These are phyloP conservation scores for Plenodomus tracheiphilus DNA, from an alignment of 2,329 filamentous ascomycete species.

Conservation along the genomic window DNA sequence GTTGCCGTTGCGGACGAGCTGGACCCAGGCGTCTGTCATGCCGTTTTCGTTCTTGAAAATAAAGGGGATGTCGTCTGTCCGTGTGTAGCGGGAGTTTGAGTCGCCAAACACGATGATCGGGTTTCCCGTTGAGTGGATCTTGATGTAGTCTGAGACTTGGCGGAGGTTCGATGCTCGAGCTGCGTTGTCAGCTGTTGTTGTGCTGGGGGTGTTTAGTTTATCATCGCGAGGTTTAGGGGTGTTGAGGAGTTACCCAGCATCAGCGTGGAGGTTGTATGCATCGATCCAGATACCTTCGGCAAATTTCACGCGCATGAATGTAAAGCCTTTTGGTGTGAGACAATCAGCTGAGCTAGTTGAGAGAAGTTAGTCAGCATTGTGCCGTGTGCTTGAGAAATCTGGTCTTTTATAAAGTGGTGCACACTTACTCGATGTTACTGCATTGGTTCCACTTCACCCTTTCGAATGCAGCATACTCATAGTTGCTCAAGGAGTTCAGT, in stretches of 20 bases:
- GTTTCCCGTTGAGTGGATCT: slow-evolving; percentile 60
- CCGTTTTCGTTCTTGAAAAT: slow-evolving; percentile 57
- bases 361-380: neutral
- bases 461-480: slow-evolving; percentile 58
- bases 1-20: slow-evolving; percentile 48
- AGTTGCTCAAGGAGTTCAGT: slow-evolving; percentile 66
- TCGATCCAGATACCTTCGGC: slow-evolving; percentile 61
- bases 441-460: slow-evolving; percentile 64
- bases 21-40: slow-evolving; percentile 63
- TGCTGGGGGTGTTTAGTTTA: slow-evolving; percentile 28
- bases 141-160: slow-evolving; percentile 63
- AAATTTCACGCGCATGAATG: slow-evolving; percentile 63
- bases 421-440: slow-evolving; percentile 47
- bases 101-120: slow-evolving; percentile 68
- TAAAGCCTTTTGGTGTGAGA: slow-evolving; percentile 71
- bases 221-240: neutral
- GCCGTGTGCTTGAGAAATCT: neutral
- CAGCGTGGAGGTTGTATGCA: slow-evolving; percentile 68
- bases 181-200: slow-evolving; percentile 54
- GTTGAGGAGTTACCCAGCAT: slow-evolving; percentile 57
- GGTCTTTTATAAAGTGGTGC: too few species aligned
- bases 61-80: slow-evolving; percentile 56
- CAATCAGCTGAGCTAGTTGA: slow-evolving; percentile 58
- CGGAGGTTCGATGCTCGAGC: slow-evolving; percentile 63
- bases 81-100: slow-evolving; percentile 67